Conservation (phyloP, 768 basidiomycete genomes). For the Bullera alba region DNA sequence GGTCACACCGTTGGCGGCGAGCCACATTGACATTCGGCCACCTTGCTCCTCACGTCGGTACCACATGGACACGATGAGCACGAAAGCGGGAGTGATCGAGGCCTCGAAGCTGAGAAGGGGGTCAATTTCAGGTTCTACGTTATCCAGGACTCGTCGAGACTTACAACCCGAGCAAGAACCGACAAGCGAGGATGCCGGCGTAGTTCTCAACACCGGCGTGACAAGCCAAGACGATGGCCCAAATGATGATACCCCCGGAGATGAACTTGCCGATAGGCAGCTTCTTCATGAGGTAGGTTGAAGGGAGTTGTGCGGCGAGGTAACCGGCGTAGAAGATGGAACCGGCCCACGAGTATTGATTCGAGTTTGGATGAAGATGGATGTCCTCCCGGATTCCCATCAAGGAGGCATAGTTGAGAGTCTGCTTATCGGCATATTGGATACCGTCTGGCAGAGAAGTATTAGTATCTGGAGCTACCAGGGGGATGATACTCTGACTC, state of each 20-base stretch:
- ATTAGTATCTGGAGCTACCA: background rate
- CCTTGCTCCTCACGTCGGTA: conserved; percentile 20
- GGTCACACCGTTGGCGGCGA: conserved; percentile 9
- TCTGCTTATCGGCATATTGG: conserved; percentile 16
- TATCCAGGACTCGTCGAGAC: no score
- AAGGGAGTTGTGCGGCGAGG: conserved; percentile 4
- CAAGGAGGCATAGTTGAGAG: conserved; percentile 20
- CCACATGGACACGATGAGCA: conserved; percentile 43
- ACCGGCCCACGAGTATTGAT: conserved; percentile 20
- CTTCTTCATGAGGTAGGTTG: background rate
- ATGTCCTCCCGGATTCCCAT: conserved; percentile 21
- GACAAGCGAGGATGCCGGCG: conserved; percentile 8
- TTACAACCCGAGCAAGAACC: conserved; percentile 20
- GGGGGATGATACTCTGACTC: background rate
- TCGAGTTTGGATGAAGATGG: conserved; percentile 1
- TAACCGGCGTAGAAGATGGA: conserved; percentile 13
- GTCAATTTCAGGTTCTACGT: conserved; percentile 30
- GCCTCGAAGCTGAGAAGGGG: conserved; percentile 34
- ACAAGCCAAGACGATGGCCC: background rate
- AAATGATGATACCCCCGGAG: conserved; percentile 2
- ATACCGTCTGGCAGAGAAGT: conserved; percentile 1
- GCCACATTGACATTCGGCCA: conserved; percentile 13
- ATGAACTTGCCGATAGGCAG: background rate
- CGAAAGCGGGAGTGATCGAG: conserved; percentile 51
- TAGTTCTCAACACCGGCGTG: conserved; percentile 7